Conservation (phyloP, 2,329 filamentous ascomycete species). For the Fusarium sp. region DNA sequence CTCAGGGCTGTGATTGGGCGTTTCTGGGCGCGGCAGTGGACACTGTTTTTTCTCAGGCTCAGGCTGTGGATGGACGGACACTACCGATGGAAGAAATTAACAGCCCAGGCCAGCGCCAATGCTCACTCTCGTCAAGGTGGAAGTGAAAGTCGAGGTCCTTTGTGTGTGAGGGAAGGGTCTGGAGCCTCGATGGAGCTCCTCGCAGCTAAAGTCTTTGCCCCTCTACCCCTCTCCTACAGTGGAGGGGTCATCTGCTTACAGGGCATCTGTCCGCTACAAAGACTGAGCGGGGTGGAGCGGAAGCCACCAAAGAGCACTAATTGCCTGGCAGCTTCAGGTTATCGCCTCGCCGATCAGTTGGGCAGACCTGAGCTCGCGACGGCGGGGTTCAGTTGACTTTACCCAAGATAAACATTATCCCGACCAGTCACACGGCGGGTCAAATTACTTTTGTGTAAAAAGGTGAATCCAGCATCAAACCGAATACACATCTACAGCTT, state of each 20-base stretch:
- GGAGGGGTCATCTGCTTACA: conserved; percentile 39
- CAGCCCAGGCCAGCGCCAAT: conserved; percentile 13
- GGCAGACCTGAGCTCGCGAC: conserved; percentile 11
- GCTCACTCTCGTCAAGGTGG: not conserved
- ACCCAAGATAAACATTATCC: conserved; percentile 13
- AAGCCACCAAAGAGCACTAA: conserved; percentile 25
- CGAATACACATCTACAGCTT: conserved; percentile 2
- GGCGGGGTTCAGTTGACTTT: conserved; percentile 7
- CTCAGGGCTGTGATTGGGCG: conserved; percentile 57
- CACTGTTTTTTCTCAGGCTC: conserved; percentile 40
- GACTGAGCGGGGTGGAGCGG: conserved; percentile 37
- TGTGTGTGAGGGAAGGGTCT: conserved; percentile 22
- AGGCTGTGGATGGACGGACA: conserved; percentile 43
- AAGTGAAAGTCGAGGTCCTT: conserved; percentile 3
- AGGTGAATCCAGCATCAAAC: conserved; percentile 21
- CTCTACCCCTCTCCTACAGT: conserved; percentile 32
- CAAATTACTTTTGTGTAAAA: conserved; percentile 4
- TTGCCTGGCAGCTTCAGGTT: conserved; percentile 29
- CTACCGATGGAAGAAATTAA: conserved; percentile 41
- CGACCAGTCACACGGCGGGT: conserved; percentile 28
- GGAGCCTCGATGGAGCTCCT: conserved; percentile 29
- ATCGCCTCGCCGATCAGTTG: conserved; percentile 24
- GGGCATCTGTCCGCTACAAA: conserved; percentile 33
- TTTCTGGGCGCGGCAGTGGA: conserved; percentile 47
- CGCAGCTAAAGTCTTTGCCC: conserved; percentile 21